Percentiles rank a stretch among this genome's conserved stretches.
Evolutionary conservation across 2,329 filamentous ascomycete genomes (phyloP).

Genomic region (Metarhizium brunneum): DNA sequence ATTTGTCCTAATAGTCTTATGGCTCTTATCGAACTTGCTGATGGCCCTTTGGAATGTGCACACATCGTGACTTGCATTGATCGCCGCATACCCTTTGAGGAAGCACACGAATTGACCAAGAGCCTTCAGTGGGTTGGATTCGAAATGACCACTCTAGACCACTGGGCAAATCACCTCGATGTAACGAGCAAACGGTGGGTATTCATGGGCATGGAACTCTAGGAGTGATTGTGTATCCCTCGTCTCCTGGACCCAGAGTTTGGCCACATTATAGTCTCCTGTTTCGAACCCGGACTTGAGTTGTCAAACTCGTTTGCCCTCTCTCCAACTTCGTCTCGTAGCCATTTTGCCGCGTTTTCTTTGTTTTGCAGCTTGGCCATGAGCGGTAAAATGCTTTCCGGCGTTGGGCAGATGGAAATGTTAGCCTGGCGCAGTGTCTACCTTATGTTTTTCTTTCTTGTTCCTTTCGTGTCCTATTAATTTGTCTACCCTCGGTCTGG

Average conservation of each 20-base stretch:
- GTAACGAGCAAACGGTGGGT: conserved; percentile 72
- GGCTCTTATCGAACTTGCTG: conserved; percentile 81
- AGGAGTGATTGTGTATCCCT: conserved; percentile 18
- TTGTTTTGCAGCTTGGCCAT: background rate
- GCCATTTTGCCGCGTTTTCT: conserved; percentile 10
- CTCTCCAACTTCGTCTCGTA: background rate
- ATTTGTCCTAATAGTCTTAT: conserved; percentile 53
- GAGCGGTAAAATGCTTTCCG: background rate
- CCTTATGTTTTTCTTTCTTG: conserved; percentile 1
- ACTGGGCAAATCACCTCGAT: conserved; percentile 57
- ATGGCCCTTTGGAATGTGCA: conserved; percentile 64
- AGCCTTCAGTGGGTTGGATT: conserved; percentile 93
- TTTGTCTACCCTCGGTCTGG: background rate
- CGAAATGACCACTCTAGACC: conserved; percentile 68
- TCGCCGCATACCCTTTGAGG: conserved; percentile 52
- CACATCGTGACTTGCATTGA: conserved; percentile 76
- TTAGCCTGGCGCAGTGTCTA: background rate
- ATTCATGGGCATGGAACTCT: conserved; percentile 83
- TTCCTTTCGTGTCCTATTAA: background rate
- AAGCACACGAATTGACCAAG: conserved; percentile 61
- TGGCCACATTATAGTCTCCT: background rate
- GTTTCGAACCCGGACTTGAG: background rate
- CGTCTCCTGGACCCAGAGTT: background rate
- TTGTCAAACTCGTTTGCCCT: background rate
- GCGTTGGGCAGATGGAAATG: background rate